A percentile compares a stretch with the other conserved stretches of the same genome.
Conservation (phyloP, 2,329 filamentous ascomycete genomes). For the Plenodomus biglobosus region DNA sequence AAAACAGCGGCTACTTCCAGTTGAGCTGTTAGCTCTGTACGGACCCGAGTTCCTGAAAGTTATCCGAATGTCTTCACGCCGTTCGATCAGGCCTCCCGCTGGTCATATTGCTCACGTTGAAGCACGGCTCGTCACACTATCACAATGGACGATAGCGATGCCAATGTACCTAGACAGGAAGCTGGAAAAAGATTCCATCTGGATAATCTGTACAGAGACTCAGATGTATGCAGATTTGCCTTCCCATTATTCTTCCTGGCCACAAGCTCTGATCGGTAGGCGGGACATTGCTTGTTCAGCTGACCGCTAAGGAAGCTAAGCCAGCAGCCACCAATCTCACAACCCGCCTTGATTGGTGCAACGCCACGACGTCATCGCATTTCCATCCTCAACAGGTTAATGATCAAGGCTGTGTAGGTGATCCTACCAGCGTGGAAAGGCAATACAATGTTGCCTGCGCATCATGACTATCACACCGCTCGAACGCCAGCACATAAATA, state of each 20-base stretch:
- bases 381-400: slow-evolving; percentile 2
- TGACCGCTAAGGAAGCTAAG: slow-evolving; percentile 20
- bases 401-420: slow-evolving; percentile 21
- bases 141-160: too few relatives aligned
- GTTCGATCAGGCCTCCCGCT: too few relatives aligned
- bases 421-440: slow-evolving; percentile 12
- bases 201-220: too few relatives aligned
- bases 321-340: slow-evolving; percentile 15
- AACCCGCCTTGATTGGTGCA: slow-evolving; percentile 12
- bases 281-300: slow-evolving; percentile 8
- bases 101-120: too few relatives aligned
- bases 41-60: background rate
- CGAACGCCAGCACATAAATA: background rate
- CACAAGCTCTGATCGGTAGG: slow-evolving; percentile 3
- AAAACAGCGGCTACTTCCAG: background rate
- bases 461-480: background rate
- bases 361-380: slow-evolving; percentile 13
- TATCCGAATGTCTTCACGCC: too few relatives aligned
- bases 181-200: too few relatives aligned
- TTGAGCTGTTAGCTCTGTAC: background rate
- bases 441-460: slow-evolving; percentile 9
- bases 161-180: too few relatives aligned
- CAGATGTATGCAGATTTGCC: too few relatives aligned
- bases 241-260: too few relatives aligned
- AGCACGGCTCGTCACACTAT: too few relatives aligned